phyloP scores from a whole-genome alignment of 1,284 basidiomycete genomes.

The Amylostereum areolatum region DNA sequence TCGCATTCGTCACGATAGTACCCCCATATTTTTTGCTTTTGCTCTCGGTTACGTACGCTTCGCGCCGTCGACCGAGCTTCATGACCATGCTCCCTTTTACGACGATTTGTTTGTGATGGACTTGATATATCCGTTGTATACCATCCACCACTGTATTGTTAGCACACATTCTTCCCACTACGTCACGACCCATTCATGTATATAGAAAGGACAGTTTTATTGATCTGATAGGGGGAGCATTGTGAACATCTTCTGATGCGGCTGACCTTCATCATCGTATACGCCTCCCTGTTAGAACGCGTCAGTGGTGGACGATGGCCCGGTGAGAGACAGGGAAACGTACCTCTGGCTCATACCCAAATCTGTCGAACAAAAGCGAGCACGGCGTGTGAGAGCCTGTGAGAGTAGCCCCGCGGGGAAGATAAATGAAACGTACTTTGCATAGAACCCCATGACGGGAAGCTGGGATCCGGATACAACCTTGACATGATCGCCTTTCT shows the following conservation, averaged over 20 bases:
- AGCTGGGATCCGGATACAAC: constrained; percentile 67
- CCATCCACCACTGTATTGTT: constrained; percentile 34
- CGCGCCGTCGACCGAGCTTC: too few species aligned
- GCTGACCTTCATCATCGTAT: constrained; percentile 77
- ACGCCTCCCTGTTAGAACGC: too few species aligned
- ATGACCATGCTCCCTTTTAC: too few species aligned
- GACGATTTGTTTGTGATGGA: constrained; percentile 6
- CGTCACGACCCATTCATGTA: constrained; percentile 14
- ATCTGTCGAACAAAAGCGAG: constrained; percentile 35
- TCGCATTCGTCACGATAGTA: too few species aligned
- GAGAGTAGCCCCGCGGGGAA: constrained; percentile 4
- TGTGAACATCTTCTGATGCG: constrained; percentile 72
- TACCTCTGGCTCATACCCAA: constrained; percentile 66
- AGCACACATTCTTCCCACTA: constrained; percentile 21
- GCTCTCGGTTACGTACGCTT: too few species aligned
- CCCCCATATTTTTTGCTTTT: too few species aligned
- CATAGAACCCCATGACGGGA: constrained; percentile 64
- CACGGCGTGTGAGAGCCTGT: constrained; percentile 5
- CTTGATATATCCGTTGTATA: constrained; percentile 21
- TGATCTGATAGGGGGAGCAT: constrained; percentile 35
- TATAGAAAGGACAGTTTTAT: constrained; percentile 8
- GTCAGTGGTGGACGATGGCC: too few species aligned
- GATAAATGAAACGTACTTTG: constrained; percentile 44
- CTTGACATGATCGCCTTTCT: too few species aligned
- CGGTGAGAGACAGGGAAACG: too few species aligned